A percentile compares a stretch with the other conserved stretches of the same genome.
These are phyloP conservation scores for Ceratobasidium sp. DNA, from an alignment of 1,284 basidiomycete genomes.

Conservation along the genomic window DNA sequence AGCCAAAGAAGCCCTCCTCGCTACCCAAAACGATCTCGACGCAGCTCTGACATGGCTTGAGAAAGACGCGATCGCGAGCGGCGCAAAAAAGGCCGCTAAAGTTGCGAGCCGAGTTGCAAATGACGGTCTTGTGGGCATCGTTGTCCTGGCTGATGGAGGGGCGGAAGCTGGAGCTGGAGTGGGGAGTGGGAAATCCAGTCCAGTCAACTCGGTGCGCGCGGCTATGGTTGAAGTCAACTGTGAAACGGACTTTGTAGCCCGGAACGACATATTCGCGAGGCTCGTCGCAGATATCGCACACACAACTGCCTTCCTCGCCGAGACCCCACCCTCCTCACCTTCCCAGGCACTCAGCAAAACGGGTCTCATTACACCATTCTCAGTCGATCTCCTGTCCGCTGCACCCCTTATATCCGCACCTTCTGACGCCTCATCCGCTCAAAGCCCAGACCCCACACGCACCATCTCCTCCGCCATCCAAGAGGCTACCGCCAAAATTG, in stretches of 20 bases:
- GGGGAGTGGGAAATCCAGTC: conserved; percentile 53
- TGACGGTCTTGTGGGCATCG: conserved; percentile 85
- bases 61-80: conserved; percentile 71
- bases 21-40: conserved; percentile 80
- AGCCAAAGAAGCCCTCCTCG: conserved; percentile 87
- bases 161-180: conserved; percentile 66
- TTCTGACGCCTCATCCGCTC: conserved; percentile 47
- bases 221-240: conserved; percentile 95
- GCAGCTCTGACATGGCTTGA: conserved; percentile 86
- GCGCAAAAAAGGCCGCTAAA: conserved; percentile 87
- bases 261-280: conserved; percentile 85
- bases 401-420: conserved; percentile 73
- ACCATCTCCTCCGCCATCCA: conserved; percentile 84
- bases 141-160: conserved; percentile 74
- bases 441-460: conserved; percentile 53
- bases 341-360: conserved; percentile 51
- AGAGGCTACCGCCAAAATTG: conserved; percentile 85
- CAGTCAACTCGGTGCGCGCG: conserved; percentile 69
- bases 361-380: conserved; percentile 60
- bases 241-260: conserved; percentile 96
- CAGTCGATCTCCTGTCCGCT: conserved; percentile 70
- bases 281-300: conserved; percentile 87
- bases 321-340: conserved; percentile 59
- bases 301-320: conserved; percentile 85
- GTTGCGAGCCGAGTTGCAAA: conserved; percentile 78